Evolutionary conservation across 306 rosid genomes (phyloP).

Genomic region (Crataegus laevigata): DNA sequence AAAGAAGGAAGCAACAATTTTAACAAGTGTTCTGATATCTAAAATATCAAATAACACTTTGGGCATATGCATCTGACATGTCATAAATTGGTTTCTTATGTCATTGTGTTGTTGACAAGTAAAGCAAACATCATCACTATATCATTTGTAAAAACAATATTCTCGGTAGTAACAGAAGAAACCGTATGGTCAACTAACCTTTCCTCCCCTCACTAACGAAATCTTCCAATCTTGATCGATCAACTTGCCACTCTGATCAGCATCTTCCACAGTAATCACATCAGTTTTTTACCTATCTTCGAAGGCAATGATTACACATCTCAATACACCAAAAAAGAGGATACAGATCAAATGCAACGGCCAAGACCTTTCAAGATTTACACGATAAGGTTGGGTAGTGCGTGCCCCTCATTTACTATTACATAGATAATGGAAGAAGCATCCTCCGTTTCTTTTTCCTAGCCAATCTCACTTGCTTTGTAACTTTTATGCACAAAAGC

Average conservation of each 20-base stretch:
- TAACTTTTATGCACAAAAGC: conserved; percentile 85
- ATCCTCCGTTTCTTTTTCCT: conserved; percentile 94
- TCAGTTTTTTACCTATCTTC: not conserved
- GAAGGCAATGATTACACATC: conserved; percentile 5
- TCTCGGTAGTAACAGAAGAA: not conserved
- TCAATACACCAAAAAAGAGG: not conserved
- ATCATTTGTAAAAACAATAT: not conserved
- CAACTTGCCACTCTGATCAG: conserved; percentile 5
- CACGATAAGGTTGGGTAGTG: conserved; percentile 13
- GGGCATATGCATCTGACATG: not conserved
- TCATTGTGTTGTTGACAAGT: conserved; percentile 2
- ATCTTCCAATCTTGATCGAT: not conserved
- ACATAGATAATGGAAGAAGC: conserved; percentile 99
- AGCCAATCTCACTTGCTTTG: conserved; percentile 93
- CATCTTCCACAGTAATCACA: conserved; percentile 10
- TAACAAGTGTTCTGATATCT: not conserved
- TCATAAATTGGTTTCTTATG: not conserved
- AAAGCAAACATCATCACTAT: not conserved
- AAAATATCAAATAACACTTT: not conserved
- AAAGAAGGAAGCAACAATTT: not conserved
- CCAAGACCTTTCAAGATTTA: conserved; percentile 11
- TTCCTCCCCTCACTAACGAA: not conserved
- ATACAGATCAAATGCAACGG: not conserved
- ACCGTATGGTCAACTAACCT: not conserved
- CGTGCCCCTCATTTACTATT: conserved; percentile 28